Conservation (phyloP, 352 stramenopile genomes). For the Phytophthora megakarya region DNA sequence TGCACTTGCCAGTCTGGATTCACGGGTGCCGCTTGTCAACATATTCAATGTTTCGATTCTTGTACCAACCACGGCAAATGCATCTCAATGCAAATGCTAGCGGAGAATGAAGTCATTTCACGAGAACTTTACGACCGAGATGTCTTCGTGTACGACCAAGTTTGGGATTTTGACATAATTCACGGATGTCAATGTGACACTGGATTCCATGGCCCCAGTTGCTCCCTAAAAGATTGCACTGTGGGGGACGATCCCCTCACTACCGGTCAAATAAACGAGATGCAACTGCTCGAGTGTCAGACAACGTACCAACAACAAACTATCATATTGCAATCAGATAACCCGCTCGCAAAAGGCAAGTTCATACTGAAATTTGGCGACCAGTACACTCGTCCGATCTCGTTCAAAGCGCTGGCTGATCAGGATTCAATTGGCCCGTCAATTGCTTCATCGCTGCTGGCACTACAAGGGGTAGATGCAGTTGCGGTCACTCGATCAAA, state of each 20-base stretch:
- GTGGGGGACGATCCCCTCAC: constrained; percentile 77
- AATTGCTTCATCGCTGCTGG: constrained; percentile 51
- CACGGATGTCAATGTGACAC: constrained; percentile 78
- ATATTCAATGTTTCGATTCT: constrained; percentile 51
- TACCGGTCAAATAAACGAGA: constrained; percentile 54
- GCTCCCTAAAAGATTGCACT: constrained; percentile 63
- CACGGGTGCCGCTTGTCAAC: constrained; percentile 67
- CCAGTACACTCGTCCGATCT: constrained; percentile 69
- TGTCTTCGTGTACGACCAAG: constrained; percentile 45
- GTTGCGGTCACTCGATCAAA: constrained; percentile 48
- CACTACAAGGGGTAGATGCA: constrained; percentile 40
- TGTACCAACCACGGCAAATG: constrained; percentile 66
- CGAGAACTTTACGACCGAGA: constrained; percentile 57
- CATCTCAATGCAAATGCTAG: constrained; percentile 67
- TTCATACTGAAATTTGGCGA: constrained; percentile 68
- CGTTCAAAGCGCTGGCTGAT: constrained; percentile 50
- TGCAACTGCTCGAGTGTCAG: constrained; percentile 63
- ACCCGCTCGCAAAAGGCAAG: constrained; percentile 49
- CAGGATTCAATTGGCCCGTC: constrained; percentile 56
- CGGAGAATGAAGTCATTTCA: constrained; percentile 53
- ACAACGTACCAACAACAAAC: constrained; percentile 69
- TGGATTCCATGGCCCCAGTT: constrained; percentile 58
- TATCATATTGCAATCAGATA: constrained; percentile 53
- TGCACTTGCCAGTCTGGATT: constrained; percentile 89
- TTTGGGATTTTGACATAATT: constrained; percentile 82